phyloP scores from a whole-genome alignment of 768 basidiomycete genomes.

The Trametes villosa region DNA sequence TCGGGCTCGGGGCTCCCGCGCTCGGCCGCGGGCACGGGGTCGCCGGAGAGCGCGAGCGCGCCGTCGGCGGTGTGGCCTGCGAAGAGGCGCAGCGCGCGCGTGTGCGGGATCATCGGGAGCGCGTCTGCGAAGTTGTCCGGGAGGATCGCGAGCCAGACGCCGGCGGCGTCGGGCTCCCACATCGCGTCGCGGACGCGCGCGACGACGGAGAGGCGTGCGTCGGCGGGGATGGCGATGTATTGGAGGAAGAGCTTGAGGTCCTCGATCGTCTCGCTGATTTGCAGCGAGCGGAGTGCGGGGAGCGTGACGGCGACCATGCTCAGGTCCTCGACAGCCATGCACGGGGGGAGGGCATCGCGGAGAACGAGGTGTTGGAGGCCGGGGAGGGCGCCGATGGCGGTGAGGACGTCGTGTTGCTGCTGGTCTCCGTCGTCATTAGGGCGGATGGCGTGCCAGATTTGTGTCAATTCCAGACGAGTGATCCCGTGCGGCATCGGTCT shows the following conservation, averaged over 20 bases:
- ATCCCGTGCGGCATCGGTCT: not conserved
- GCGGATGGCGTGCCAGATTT: slow-evolving; percentile 6
- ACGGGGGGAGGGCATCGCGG: slow-evolving; percentile 2
- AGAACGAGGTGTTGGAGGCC: not conserved
- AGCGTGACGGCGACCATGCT: not conserved
- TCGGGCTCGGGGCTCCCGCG: too few species aligned
- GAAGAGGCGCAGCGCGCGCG: not conserved
- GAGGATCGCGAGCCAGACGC: slow-evolving; percentile 1
- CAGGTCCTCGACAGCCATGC: not conserved
- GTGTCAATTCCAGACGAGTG: not conserved
- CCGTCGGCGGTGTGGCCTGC: slow-evolving; percentile 2
- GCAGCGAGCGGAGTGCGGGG: not conserved
- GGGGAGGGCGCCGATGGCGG: not conserved
- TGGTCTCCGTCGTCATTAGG: not conserved
- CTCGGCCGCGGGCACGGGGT: not conserved
- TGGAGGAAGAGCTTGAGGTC: slow-evolving; percentile 9
- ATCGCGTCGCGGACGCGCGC: slow-evolving; percentile 6
- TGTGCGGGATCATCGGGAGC: not conserved
- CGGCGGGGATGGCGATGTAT: not conserved
- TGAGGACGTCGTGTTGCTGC: not conserved
- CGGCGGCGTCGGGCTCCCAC: slow-evolving; percentile 4
- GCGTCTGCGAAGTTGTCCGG: not conserved
- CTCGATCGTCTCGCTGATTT: slow-evolving; percentile 8
- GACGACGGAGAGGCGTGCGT: not conserved
- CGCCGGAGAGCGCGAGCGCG: not conserved